Evolutionary conservation across 495 filamentous ascomycete species (phyloP).

Genomic region (Xylaria palmicola): DNA sequence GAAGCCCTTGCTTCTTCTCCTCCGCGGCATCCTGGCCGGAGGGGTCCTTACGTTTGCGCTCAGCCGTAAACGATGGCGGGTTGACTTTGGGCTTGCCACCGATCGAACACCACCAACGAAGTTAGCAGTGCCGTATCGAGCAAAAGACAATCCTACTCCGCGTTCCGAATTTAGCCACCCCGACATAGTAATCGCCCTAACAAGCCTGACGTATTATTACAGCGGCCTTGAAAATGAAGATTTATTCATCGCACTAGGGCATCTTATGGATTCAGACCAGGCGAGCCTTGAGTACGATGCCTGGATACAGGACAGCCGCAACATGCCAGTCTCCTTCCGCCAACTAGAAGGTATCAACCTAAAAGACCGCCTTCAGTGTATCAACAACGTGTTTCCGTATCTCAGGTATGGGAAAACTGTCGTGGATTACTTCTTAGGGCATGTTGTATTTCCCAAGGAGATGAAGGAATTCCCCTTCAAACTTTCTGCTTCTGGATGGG

Average conservation of each 20-base stretch:
- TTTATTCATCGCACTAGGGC: slow-evolving; percentile 47
- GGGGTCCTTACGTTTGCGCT: slow-evolving; percentile 57
- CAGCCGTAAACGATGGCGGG: slow-evolving; percentile 60
- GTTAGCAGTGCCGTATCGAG: slow-evolving; percentile 70
- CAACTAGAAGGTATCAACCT: slow-evolving; percentile 60
- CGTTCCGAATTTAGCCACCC: slow-evolving; percentile 74
- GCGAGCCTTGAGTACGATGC: slow-evolving; percentile 52
- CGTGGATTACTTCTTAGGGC: slow-evolving; percentile 63
- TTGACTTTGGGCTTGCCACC: slow-evolving; percentile 63
- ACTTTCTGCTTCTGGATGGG: slow-evolving; percentile 69
- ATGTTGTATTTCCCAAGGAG: slow-evolving; percentile 64
- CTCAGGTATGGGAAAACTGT: slow-evolving; percentile 51
- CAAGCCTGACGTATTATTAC: slow-evolving; percentile 69
- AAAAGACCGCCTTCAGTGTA: slow-evolving; percentile 47
- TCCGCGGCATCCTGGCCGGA: slow-evolving; percentile 60
- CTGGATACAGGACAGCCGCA: slow-evolving; percentile 47
- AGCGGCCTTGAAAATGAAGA: slow-evolving; percentile 56
- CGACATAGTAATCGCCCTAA: slow-evolving; percentile 67
- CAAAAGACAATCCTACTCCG: slow-evolving; percentile 63
- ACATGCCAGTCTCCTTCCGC: slow-evolving; percentile 39
- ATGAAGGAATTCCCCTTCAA: slow-evolving; percentile 64
- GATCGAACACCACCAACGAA: slow-evolving; percentile 40
- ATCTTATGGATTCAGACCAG: slow-evolving; percentile 56
- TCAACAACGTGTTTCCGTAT: slow-evolving; percentile 47
- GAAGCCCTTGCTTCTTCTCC: slow-evolving; percentile 50